Evolutionary conservation across 139 green algal species (phyloP), one percentile per base, ranked within the genome.

Genomic region (Chlorella sp.): DNA sequence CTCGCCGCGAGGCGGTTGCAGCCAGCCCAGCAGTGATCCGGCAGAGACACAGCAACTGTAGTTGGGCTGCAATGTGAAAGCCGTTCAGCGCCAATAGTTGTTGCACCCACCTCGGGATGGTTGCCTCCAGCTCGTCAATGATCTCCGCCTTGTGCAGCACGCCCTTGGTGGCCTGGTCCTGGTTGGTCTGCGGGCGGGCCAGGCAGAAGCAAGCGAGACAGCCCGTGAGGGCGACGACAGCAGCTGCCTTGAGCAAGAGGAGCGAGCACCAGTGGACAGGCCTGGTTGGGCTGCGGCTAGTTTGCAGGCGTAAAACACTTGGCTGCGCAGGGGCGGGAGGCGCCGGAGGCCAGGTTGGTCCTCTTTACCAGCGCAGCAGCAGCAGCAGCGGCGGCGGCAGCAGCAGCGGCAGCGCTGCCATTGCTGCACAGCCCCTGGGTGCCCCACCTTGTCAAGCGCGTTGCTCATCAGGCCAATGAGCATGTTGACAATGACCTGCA

Each of bases 121-220:
- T 87, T 6, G 41, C n/a, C 78, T 94, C 90, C 32, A 94, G 76
- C 73, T 94, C 90, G 48, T 94, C 91, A 13, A 94, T 88, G 20
- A 92, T 78, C 64, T 87, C 54, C 9, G 88, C 88, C 54, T 86
- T 87, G 67, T 80, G 44, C 60, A 87, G 44, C 68, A 89, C 38
- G 38, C 85, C 87, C 41, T 88, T 82, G 1, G 87, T 67, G 44
- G 67, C 87, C 40, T 87, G 69, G 60, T 94, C 85, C 36, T 88
- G 20, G 43, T 17, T 36, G 14, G 64, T 76, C 79, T 84, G 43
- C 77, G 32, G 62, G 19, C 13, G 26, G 9, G 17, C 14, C 32
- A 44, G 73, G 0, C 13, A 14, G 46, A 17, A 41, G 28, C 1
- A 32, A 26, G 28, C 38, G 43, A 7, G 43, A 36, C 26, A 26